These are phyloP conservation scores for Cryptosporidium meleagridis DNA, from an alignment of 169 alveolate species.

Conservation along the genomic window DNA sequence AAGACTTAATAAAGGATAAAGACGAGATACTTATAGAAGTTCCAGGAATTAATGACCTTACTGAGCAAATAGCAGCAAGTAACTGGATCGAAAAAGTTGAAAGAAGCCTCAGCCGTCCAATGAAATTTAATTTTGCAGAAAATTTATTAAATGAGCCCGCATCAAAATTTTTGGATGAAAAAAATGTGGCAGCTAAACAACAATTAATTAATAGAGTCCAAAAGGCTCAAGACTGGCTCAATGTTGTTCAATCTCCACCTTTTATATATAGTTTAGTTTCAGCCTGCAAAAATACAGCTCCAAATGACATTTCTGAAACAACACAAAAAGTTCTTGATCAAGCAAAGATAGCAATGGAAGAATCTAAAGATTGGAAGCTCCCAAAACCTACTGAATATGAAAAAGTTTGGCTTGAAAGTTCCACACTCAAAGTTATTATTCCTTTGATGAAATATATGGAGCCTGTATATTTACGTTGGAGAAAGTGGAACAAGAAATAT, in stretches of 20 bases:
- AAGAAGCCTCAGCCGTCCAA: conserved; percentile 57
- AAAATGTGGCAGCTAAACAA: conserved; percentile 34
- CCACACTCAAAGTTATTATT: conserved; percentile 29
- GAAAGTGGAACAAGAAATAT: conserved; percentile 56
- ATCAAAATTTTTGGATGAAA: conserved; percentile 60
- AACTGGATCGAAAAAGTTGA: conserved; percentile 73
- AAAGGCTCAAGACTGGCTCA: conserved; percentile 40
- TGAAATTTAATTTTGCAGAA: conserved; percentile 64
- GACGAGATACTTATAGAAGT: conserved; percentile 60
- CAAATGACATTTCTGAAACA: conserved; percentile 43
- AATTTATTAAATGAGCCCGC: conserved; percentile 67
- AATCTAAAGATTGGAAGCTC: conserved; percentile 21
- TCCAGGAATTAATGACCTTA: conserved; percentile 49
- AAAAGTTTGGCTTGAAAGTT: conserved; percentile 63
- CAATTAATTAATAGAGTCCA: conserved; percentile 57
- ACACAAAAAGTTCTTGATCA: conserved; percentile 12
- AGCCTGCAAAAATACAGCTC: conserved; percentile 13
- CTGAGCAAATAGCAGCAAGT: conserved; percentile 74
- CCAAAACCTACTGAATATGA: conserved; percentile 70
- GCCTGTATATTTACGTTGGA: conserved; percentile 68
- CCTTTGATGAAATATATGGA: conserved; percentile 65
- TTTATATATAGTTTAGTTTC: conserved; percentile 37
- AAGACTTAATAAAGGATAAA: conserved; percentile 64
- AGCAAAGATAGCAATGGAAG: conserved; percentile 27
- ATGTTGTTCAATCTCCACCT: conserved; percentile 55